Percentiles rank a stretch among this genome's conserved stretches.
These are phyloP conservation scores for Ganoderma lucidum DNA, from an alignment of 1,284 basidiomycete genomes.

Conservation along the genomic window DNA sequence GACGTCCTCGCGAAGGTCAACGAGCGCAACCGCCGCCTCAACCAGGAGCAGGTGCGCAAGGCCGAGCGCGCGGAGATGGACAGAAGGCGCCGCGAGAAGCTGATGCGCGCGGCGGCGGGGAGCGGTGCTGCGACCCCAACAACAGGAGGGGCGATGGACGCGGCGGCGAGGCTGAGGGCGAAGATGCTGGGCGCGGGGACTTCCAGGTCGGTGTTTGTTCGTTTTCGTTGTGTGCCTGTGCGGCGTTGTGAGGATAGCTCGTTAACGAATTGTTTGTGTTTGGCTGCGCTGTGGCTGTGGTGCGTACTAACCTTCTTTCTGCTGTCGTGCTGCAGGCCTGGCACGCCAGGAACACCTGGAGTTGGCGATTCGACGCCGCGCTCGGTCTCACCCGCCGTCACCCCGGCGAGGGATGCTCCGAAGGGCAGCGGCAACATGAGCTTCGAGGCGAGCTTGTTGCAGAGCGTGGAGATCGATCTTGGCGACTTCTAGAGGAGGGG, in stretches of 20 bases:
- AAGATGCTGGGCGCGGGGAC: conserved; percentile 47
- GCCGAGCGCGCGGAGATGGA: conserved; percentile 78
- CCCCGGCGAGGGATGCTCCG: conserved; percentile 11
- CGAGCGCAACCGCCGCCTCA: conserved; percentile 86
- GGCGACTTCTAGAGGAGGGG: conserved; percentile 69
- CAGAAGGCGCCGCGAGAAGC: conserved; percentile 70
- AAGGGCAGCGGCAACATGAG: conserved; percentile 47
- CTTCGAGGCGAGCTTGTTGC: conserved; percentile 66
- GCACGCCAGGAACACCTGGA: conserved; percentile 49
- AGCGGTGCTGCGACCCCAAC: conserved; percentile 51
- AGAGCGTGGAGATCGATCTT: conserved; percentile 77
- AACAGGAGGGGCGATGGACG: conserved; percentile 40
- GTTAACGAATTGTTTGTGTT: conserved; percentile 18
- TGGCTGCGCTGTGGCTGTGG: neutral
- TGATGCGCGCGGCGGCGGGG: conserved; percentile 49
- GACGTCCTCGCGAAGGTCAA: conserved; percentile 83
- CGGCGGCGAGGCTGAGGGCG: conserved; percentile 72
- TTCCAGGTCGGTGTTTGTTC: conserved; percentile 38
- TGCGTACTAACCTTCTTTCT: neutral
- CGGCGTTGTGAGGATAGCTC: conserved; percentile 27
- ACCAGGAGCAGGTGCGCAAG: conserved; percentile 78
- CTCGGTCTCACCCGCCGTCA: conserved; percentile 51
- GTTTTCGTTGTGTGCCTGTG: conserved; percentile 34
- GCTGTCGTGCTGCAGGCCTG: conserved; percentile 8
- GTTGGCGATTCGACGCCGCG: conserved; percentile 42